These are phyloP conservation scores for Aureoboletus auriporus DNA, from an alignment of 768 basidiomycete species.

Conservation along the genomic window DNA sequence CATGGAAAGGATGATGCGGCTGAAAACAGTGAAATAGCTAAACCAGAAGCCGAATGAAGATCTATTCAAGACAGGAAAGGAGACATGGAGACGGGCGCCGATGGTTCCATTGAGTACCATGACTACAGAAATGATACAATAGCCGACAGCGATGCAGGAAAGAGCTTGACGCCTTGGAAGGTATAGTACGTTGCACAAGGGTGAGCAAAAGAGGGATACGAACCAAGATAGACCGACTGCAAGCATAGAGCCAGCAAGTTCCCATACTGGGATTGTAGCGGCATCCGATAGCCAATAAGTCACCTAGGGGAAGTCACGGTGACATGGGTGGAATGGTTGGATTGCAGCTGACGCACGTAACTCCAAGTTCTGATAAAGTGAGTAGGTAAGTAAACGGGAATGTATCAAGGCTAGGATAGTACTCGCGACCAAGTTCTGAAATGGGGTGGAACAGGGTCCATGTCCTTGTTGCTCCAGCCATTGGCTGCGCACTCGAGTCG, in stretches of 20 bases:
- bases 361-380: conserved; percentile 42
- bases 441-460: not conserved
- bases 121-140: conserved; percentile 66
- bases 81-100: conserved; percentile 74
- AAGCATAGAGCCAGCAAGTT: conserved; percentile 68
- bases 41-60: conserved; percentile 90
- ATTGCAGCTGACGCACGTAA: conserved; percentile 56
- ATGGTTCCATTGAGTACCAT: conserved; percentile 79
- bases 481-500: not conserved
- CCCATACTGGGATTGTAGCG: conserved; percentile 21
- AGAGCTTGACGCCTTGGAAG: conserved; percentile 61
- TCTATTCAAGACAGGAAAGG: conserved; percentile 72
- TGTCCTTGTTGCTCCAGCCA: not conserved
- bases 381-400: not conserved
- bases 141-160: conserved; percentile 65
- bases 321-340: conserved; percentile 28
- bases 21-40: conserved; percentile 82
- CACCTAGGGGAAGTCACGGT: conserved; percentile 8
- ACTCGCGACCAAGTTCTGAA: conserved; percentile 55
- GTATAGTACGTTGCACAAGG: not conserved
- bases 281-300: conserved; percentile 28
- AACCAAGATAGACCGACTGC: conserved; percentile 73
- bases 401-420: not conserved
- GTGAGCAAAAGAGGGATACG: conserved; percentile 5
- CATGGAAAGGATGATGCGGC: conserved; percentile 70